Evolutionary conservation across 176 grass and related monocot genomes (phyloP), one percentile per base, ranked within the genome.

Genomic region (Aegilops umbellulata): DNA sequence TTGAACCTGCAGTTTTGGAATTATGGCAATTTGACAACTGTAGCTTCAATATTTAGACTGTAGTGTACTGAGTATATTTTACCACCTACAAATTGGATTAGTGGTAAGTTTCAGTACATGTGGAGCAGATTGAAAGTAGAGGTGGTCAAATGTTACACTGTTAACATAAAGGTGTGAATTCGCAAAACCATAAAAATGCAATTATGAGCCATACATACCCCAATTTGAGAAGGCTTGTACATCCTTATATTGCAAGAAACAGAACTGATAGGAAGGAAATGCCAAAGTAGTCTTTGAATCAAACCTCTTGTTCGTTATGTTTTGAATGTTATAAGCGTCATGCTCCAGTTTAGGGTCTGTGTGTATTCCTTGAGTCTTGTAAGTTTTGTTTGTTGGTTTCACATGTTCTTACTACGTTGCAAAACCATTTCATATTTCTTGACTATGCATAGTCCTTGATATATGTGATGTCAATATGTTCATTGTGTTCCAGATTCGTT

Each of bases 231-330:
- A 42, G 41, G 41, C 41, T 42, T 42, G 41, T 42, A 42, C 41
- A 42, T 42, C 41, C 41, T 42, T 42, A 42, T 42, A 42, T 42
- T 42, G 41, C 10, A 42, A 49, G 55, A 63, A 73, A 30, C 6
- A 88, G 3, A 55, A 65, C 29, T 77, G 6, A 79, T 73, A 8
- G 13, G 55, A 84, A 84, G 64, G 71, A 78, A 61, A 29, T 66
- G 38, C 16, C 25, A 46, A 83, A 77, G 58, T 35, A 14, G 36
- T 63, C 61, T 34, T 80, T 74, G 25, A 19, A 53, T 78, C 6
- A 64, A 27, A 22, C 17, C 26, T 24, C 41, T 34, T 20, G 64
- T 38, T 47, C 30, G 27, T 71, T 19, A 23, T 84, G 55, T 32
- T 62, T 41, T 63, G 62, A 15, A 41, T 74, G 39, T 73, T n/a